A percentile compares a stretch with the other conserved stretches of the same genome.
phyloP scores from a whole-genome alignment of 495 filamentous ascomycete genomes.

The Neurospora sp. region DNA sequence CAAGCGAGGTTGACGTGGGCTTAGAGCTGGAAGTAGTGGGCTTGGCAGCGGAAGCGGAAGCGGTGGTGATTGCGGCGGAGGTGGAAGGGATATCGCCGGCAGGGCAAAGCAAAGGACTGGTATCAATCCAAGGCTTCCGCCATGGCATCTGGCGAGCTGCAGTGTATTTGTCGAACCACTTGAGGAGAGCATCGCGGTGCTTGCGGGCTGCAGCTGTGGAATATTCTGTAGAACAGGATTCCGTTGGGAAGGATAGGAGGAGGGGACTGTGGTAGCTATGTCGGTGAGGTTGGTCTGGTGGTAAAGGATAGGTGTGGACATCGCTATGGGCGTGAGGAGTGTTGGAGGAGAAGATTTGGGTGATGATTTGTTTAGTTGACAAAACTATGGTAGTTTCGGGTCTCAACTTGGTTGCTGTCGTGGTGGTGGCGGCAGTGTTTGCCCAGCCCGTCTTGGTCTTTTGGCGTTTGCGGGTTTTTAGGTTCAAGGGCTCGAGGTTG shows the following conservation, averaged over 20 bases:
- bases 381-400: not conserved
- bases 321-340: not conserved
- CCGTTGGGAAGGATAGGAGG: slow-evolving; percentile 19
- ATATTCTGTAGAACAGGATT: not conserved
- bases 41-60: not conserved
- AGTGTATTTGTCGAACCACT: slow-evolving; percentile 30
- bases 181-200: slow-evolving; percentile 21
- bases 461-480: not conserved
- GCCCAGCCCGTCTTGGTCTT: no score
- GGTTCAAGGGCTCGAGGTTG: not conserved
- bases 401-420: not conserved
- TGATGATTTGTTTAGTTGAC: not conserved
- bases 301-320: not conserved
- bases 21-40: no score
- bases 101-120: slow-evolving; percentile 5
- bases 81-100: no score
- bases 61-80: not conserved
- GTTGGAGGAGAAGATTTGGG: not conserved
- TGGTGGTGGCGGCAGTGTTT: not conserved
- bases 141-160: slow-evolving; percentile 34
- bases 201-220: slow-evolving; percentile 4
- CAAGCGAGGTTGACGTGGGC: not conserved
- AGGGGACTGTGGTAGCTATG: slow-evolving; percentile 30
- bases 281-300: slow-evolving; percentile 12
- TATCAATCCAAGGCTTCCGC: slow-evolving; percentile 33